A percentile compares a stretch with the other conserved stretches of the same genome.
phyloP scores from a whole-genome alignment of 768 basidiomycete species.

The Erythrobasidium yunnanense region DNA sequence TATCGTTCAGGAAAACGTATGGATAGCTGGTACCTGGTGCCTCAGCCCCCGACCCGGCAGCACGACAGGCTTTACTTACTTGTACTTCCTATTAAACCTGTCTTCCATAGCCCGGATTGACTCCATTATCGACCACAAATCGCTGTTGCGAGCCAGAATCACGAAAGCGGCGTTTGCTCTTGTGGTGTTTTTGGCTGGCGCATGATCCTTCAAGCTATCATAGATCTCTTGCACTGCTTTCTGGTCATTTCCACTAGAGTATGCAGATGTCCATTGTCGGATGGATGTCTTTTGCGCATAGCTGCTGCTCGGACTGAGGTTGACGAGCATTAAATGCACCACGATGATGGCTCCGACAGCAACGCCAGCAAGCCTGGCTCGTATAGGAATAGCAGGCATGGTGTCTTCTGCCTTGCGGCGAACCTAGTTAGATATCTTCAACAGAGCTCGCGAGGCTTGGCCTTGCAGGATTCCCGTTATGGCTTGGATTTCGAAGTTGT shows the following conservation, averaged over 20 bases:
- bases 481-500: too few species aligned
- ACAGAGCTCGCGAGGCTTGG: too few species aligned
- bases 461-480: too few species aligned
- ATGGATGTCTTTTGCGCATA: constrained; percentile 24
- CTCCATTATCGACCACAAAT: constrained; percentile 52
- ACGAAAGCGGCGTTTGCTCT: constrained; percentile 62
- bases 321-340: constrained; percentile 2
- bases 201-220: not conserved
- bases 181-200: not conserved
- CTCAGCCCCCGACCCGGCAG: not conserved
- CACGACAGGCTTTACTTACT: not conserved
- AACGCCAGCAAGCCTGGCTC: constrained; percentile 2
- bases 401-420: too few species aligned
- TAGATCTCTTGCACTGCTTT: constrained; percentile 1
- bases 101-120: constrained; percentile 74
- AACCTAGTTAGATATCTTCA: too few species aligned
- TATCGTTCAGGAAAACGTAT: constrained; percentile 76
- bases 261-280: not conserved
- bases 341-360: constrained; percentile 6
- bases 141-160: constrained; percentile 59
- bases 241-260: not conserved
- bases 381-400: constrained; percentile 25
- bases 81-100: constrained; percentile 62
- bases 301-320: not conserved
- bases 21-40: constrained; percentile 51